Percentiles rank a stretch among this genome's conserved stretches.
These are phyloP conservation scores for Astragalus membranaceus DNA, from an alignment of 306 rosid genomes.

Conservation along the genomic window DNA sequence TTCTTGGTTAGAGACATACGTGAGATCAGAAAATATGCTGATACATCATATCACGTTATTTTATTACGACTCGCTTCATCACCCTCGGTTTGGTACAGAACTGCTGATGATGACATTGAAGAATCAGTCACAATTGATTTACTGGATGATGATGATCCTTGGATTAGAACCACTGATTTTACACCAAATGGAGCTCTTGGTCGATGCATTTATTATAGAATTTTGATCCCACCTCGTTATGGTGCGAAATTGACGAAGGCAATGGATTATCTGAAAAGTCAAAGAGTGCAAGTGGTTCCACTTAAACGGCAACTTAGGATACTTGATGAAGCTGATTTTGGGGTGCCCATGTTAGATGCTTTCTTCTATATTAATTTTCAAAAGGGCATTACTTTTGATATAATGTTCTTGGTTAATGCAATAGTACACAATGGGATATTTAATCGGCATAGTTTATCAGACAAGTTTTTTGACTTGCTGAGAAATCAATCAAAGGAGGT, in stretches of 20 bases:
- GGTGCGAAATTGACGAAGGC: constrained; percentile 54
- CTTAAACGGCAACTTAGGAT: constrained; percentile 32
- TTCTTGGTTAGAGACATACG: constrained; percentile 63
- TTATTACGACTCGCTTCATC: constrained; percentile 59
- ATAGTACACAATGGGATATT: constrained; percentile 59
- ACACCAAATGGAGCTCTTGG: constrained; percentile 83
- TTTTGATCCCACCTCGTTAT: constrained; percentile 72
- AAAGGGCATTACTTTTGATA: constrained; percentile 50
- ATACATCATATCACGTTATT: constrained; percentile 41
- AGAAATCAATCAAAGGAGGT: constrained; percentile 51
- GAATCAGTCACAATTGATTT: constrained; percentile 49
- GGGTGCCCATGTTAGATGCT: constrained; percentile 36
- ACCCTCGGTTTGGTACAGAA: constrained; percentile 70
- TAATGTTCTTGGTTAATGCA: constrained; percentile 66
- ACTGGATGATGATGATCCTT: constrained; percentile 89
- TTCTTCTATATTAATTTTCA: constrained; percentile 47
- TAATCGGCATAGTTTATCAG: constrained; percentile 56
- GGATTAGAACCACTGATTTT: constrained; percentile 89
- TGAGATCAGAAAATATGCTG: constrained; percentile 43
- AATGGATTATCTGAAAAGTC: constrained; percentile 40
- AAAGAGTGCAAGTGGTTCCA: constrained; percentile 37
- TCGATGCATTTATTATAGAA: constrained; percentile 59
- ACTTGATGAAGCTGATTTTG: constrained; percentile 60
- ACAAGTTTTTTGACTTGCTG: constrained; percentile 48
- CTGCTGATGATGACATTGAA: constrained; percentile 76